Base-by-base conservation (phyloP, 495 filamentous ascomycete species). In the Thermothielavioides terrestris region DNA sequence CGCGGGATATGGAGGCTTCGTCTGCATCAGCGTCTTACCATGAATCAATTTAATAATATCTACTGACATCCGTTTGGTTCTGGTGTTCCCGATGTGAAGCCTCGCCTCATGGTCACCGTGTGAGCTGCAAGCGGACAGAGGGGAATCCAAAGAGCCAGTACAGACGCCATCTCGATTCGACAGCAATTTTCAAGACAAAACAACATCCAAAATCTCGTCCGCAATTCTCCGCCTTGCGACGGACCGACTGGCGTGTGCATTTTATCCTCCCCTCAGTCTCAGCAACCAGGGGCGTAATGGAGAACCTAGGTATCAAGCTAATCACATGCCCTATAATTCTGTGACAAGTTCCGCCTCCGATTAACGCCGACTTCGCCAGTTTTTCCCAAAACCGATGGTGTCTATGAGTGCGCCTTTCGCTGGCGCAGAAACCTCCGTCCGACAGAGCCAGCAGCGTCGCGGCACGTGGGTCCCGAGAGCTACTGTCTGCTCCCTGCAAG, bases 1-100 rank as follows among this genome's bases (percentile, higher is more conserved):
- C 23, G 32, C 4, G 8, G 41, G 49, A 45, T 12, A 23, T 10
- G 25, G 49, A 15, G 41, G 47, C 9, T 39, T 17, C 14, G 26
- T 25, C 21, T 52, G 49, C 49, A 52, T 52, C 41, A 52, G 49
- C 49, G 42, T 52, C 39, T 23, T n/a, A n/a, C n/a, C n/a, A 25
- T 38, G 41, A 44, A 51, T 43, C 32, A 39, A 52, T 52, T 14
- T 52, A 46, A 44, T 52, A 52, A 46, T 46, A 52, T 34, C 42
- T 52, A 46, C 34, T 41, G 18, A 46, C 35, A 27, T 14, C 11
- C 35, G 1, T 11, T n/a, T n/a, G n/a, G n/a, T 15, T 34, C 2
- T 42, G 36, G 4, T 27, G 34, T 25, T 21, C 28, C n/a, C 27
- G 5, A 28, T 10, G 6, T 28, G 5, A 5, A 28, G 10, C 27